Conservation (phyloP, 2,329 filamentous ascomycete genomes). For the Neonectria faginata region DNA sequence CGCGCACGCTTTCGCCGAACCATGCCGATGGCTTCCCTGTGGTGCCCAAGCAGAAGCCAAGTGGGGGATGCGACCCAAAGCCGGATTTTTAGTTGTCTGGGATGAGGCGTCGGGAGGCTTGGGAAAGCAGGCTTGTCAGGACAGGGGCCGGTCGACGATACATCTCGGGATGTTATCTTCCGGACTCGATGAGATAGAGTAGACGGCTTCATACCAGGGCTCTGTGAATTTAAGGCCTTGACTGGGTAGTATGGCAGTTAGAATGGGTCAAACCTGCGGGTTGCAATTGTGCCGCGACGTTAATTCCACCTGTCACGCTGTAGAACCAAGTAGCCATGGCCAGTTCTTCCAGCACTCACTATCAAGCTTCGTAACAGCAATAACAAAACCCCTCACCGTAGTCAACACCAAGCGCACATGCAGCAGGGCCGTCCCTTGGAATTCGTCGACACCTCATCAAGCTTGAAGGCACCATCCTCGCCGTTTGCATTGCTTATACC, state of each 20-base stretch:
- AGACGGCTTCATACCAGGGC: background rate
- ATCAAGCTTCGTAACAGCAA: slow-evolving; percentile 25
- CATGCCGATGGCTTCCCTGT: slow-evolving; percentile 22
- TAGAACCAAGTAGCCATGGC: no score
- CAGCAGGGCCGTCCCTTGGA: slow-evolving; percentile 39
- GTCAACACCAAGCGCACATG: background rate
- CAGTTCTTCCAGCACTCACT: slow-evolving; percentile 2
- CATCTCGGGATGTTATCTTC: slow-evolving; percentile 13
- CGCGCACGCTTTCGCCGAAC: background rate
- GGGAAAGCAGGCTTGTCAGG: slow-evolving; percentile 17
- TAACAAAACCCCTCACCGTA: slow-evolving; percentile 13
- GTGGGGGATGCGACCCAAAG: slow-evolving; percentile 42
- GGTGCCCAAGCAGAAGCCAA: slow-evolving; percentile 41
- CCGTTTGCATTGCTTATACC: slow-evolving; percentile 14
- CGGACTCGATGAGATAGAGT: slow-evolving; percentile 24
- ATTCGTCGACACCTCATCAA: slow-evolving; percentile 36
- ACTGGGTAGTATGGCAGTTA: no score
- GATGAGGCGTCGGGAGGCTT: slow-evolving; percentile 23
- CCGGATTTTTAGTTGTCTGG: slow-evolving; percentile 35
- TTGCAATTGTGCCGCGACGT: background rate
- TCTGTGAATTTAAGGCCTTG: no score
- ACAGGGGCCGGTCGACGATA: slow-evolving; percentile 16
- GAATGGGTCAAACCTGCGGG: no score
- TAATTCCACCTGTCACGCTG: background rate
- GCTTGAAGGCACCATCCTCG: slow-evolving; percentile 37